Percentiles rank a stretch among this genome's conserved stretches.
Evolutionary conservation across 2,329 filamentous ascomycete genomes (phyloP).

Genomic region (Alternaria alternata): DNA sequence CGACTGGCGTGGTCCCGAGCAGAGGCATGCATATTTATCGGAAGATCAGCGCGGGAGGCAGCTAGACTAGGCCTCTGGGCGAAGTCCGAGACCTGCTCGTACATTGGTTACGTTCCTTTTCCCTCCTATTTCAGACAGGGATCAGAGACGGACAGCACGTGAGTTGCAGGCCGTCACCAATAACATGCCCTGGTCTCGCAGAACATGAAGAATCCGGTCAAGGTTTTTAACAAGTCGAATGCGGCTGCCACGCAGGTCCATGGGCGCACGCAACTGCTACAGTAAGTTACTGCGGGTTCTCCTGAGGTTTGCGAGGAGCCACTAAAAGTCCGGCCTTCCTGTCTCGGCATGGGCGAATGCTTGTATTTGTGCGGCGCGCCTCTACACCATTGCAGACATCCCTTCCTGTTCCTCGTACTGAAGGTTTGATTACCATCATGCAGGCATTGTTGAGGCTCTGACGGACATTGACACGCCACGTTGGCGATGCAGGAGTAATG

Average conservation of each 20-base stretch:
- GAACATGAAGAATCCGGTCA: conserved; percentile 2
- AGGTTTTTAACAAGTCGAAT: conserved; percentile 7
- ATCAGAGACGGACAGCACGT: background rate
- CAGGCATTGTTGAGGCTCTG: conserved; percentile 16
- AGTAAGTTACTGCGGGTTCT: conserved; percentile 6
- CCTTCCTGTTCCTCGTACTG: conserved; percentile 7
- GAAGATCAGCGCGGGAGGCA: conserved; percentile 21
- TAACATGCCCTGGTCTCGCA: conserved; percentile 8
- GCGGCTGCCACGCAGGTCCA: conserved; percentile 24
- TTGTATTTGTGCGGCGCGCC: conserved; percentile 31
- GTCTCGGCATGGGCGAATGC: conserved; percentile 25
- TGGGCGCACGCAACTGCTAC: conserved; percentile 11
- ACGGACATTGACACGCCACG: conserved; percentile 28
- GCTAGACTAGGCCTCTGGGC: conserved; percentile 17
- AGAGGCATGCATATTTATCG: conserved; percentile 18
- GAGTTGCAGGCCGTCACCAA: conserved; percentile 16
- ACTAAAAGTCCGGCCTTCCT: conserved; percentile 23
- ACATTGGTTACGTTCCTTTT: conserved; percentile 8
- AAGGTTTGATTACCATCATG: conserved; percentile 20
- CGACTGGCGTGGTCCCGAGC: conserved; percentile 17
- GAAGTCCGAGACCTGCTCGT: conserved; percentile 21
- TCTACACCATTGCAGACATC: conserved; percentile 5
- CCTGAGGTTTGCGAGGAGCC: conserved; percentile 26
- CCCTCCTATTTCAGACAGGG: conserved; percentile 9
- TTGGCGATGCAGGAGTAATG: conserved; percentile 27